Evolutionary conservation across 768 basidiomycete species (phyloP).

Genomic region (Clathrus columnatus): DNA sequence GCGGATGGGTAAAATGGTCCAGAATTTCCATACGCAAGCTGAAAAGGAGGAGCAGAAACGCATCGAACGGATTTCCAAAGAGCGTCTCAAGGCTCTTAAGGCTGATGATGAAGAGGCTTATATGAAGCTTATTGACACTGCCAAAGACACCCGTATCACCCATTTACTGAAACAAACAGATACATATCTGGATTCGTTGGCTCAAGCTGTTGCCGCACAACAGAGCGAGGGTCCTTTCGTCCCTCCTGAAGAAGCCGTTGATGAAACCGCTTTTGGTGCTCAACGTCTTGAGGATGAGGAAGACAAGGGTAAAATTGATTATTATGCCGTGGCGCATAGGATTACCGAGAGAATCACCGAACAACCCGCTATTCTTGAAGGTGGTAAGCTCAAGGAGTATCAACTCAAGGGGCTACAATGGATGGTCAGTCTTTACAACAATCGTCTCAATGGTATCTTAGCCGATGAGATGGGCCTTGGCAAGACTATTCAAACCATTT

Average conservation of each 20-base stretch:
- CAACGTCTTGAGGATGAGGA: constrained; percentile 56
- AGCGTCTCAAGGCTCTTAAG: constrained; percentile 95
- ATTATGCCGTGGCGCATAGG: constrained; percentile 91
- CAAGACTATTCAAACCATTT: constrained; percentile 92
- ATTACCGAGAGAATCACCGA: constrained; percentile 76
- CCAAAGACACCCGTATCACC: constrained; percentile 97
- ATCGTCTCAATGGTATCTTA: constrained; percentile 87
- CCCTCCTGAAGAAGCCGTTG: constrained; percentile 57
- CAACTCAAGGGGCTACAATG: constrained; percentile 93
- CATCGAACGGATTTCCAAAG: constrained; percentile 91
- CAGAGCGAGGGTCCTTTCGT: constrained; percentile 56
- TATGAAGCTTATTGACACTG: constrained; percentile 96
- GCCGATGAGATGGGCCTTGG: constrained; percentile 98
- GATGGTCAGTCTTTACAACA: constrained; percentile 98
- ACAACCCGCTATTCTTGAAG: constrained; percentile 69
- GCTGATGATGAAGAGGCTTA: constrained; percentile 99
- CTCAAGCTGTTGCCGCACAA: constrained; percentile 88
- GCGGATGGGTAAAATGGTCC: constrained; percentile 66
- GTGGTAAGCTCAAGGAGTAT: constrained; percentile 90
- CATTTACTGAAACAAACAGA: constrained; percentile 94
- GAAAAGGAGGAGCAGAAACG: constrained; percentile 99
- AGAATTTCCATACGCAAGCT: constrained; percentile 77
- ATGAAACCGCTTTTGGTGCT: constrained; percentile 88
- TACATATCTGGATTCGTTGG: constrained; percentile 86
- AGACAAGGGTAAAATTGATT: constrained; percentile 76